Conservation (phyloP, 75 land plant genomes). For the Sequoia sempervirens region DNA sequence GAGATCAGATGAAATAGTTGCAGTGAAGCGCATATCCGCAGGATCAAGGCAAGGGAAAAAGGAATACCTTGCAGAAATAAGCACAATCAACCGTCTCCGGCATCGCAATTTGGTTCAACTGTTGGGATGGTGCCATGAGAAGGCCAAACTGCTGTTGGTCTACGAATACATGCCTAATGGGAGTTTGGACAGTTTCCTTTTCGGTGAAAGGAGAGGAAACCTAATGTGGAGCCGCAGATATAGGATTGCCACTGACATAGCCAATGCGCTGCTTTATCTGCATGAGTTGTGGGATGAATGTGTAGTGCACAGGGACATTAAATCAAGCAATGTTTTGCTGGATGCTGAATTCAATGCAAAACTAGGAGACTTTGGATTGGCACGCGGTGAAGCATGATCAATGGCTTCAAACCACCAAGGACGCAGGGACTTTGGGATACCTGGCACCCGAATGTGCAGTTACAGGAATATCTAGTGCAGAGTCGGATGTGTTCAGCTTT, state of each 20-base stretch:
- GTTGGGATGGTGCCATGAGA: constrained; percentile 35
- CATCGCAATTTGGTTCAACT: constrained; percentile 35
- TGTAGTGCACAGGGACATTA: constrained; percentile 45
- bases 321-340: constrained; percentile 46
- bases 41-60: constrained; percentile 20
- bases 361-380: constrained; percentile 49
- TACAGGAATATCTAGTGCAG: constrained; percentile 24
- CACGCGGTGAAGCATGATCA: constrained; percentile 28
- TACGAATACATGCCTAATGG: constrained; percentile 39
- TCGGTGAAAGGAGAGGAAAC: not conserved
- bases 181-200: constrained; percentile 24
- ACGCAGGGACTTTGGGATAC: constrained; percentile 38
- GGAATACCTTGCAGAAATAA: constrained; percentile 29
- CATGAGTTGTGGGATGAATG: constrained; percentile 39
- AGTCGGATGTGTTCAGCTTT: constrained; percentile 41
- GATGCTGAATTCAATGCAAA: constrained; percentile 42
- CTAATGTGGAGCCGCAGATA: constrained; percentile 20
- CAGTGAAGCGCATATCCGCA: constrained; percentile 15
- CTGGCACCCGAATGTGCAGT: constrained; percentile 30
- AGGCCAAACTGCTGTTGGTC: constrained; percentile 24
- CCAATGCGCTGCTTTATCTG: constrained; percentile 36
- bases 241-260: constrained; percentile 28
- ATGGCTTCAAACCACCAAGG: constrained; percentile 7
- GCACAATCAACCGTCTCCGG: constrained; percentile 24
- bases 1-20: constrained; percentile 11